These are phyloP conservation scores for Aegilops umbellulata DNA, from an alignment of 176 grass and related monocot species.

Conservation along the genomic window DNA sequence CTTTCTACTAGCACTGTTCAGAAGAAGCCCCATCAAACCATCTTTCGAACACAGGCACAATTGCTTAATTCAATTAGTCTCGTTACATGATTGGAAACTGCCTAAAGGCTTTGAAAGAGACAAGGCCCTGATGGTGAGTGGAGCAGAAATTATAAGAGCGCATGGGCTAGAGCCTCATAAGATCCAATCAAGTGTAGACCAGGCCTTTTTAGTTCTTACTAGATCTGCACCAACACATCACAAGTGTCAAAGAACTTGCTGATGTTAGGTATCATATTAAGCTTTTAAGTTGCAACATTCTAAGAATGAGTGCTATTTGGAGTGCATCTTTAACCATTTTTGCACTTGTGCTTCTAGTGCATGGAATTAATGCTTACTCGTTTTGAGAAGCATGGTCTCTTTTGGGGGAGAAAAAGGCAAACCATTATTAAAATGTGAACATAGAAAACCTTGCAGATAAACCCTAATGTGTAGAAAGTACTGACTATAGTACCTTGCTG, in stretches of 20 bases:
- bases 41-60: not conserved
- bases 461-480: not conserved
- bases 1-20: not conserved
- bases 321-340: not conserved
- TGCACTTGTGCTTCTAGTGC: not conserved
- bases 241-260: not conserved
- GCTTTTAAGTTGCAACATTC: not conserved
- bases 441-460: not conserved
- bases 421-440: not conserved
- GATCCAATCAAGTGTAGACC: slow-evolving; percentile 24
- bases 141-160: slow-evolving; percentile 22
- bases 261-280: slow-evolving; percentile 10
- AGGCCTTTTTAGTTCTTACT: not conserved
- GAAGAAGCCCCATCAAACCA: not conserved
- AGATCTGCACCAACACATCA: not conserved
- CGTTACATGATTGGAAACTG: not conserved
- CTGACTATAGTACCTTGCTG: not conserved
- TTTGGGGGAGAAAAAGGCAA: not conserved
- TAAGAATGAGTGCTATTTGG: not conserved
- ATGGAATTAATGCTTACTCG: not conserved
- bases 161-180: slow-evolving; percentile 12
- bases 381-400: slow-evolving; percentile 6
- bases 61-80: not conserved
- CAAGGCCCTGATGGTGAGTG: not conserved
- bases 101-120: slow-evolving; percentile 23